Conservation (phyloP, 2,329 filamentous ascomycete genomes). For the Blastomyces silverae region DNA sequence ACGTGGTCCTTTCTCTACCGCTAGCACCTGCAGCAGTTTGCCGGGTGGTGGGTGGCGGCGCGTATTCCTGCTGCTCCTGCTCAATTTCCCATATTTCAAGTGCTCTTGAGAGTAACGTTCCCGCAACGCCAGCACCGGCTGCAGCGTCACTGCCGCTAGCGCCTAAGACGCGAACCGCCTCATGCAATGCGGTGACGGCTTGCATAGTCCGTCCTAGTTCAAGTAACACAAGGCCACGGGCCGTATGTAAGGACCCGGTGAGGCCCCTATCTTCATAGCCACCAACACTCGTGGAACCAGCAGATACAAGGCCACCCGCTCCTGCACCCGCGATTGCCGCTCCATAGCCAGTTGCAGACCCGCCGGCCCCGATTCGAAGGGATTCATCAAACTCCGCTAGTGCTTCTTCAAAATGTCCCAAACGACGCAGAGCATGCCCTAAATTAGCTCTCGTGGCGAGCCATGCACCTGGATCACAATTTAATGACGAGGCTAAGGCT, state of each 20-base stretch:
- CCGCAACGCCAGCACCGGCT: conserved; percentile 43
- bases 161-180: conserved; percentile 49
- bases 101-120: conserved; percentile 41
- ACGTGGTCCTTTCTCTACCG: conserved; percentile 22
- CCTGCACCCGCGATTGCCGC: conserved; percentile 48
- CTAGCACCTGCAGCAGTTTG: conserved; percentile 15
- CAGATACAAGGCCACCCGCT: conserved; percentile 31
- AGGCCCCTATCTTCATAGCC: conserved; percentile 45
- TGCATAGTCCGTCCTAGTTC: conserved; percentile 68
- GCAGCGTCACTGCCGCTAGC: conserved; percentile 43
- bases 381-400: conserved; percentile 81
- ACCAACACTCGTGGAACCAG: conserved; percentile 37
- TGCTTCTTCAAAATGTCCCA: conserved; percentile 62
- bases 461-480: conserved; percentile 75
- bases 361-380: conserved; percentile 66
- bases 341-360: conserved; percentile 69
- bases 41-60: conserved; percentile 7
- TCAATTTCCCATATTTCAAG: conserved; percentile 44
- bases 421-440: conserved; percentile 74
- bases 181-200: conserved; percentile 74
- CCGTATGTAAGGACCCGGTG: conserved; percentile 43
- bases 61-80: conserved; percentile 23
- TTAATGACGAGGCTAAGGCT: conserved; percentile 68
- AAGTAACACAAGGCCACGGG: conserved; percentile 70
- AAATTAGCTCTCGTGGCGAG: conserved; percentile 80